phyloP scores from a whole-genome alignment of 805 yeast genomes.

The Suhomyces sp. region DNA sequence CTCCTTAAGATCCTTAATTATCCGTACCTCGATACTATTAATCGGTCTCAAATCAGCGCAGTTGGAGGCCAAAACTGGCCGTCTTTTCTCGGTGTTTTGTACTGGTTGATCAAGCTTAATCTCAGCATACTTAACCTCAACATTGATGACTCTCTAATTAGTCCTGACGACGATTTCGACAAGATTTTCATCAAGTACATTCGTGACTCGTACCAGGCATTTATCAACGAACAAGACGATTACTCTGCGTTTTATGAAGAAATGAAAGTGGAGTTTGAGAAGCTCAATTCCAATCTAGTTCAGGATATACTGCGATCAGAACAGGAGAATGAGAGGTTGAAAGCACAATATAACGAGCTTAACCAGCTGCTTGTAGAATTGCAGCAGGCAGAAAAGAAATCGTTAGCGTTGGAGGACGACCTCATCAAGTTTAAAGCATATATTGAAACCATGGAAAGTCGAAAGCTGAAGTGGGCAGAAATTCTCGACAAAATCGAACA shows the following conservation, averaged over 20 bases:
- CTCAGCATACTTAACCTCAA: constrained; percentile 27
- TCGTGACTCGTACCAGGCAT: constrained; percentile 63
- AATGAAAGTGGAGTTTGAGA: constrained; percentile 54
- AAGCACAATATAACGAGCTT: constrained; percentile 38
- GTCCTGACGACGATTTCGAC: constrained; percentile 46
- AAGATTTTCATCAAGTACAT: constrained; percentile 59
- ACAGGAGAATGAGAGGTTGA: constrained; percentile 38
- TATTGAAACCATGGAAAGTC: constrained; percentile 60
- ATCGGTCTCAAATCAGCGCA: constrained; percentile 82
- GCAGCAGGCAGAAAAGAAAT: constrained; percentile 52
- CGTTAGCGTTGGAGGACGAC: constrained; percentile 67
- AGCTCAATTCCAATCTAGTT: constrained; percentile 48
- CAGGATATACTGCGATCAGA: constrained; percentile 43
- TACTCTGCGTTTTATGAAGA: constrained; percentile 52
- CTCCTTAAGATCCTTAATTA: constrained; percentile 64
- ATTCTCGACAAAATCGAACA: constrained; percentile 53
- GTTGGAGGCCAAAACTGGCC: constrained; percentile 93
- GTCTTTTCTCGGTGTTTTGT: constrained; percentile 71
- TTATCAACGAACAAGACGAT: constrained; percentile 63
- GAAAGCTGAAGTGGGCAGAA: constrained; percentile 62
- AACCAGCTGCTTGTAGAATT: constrained; percentile 45
- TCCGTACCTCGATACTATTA: constrained; percentile 77
- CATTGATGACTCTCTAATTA: constrained; percentile 25
- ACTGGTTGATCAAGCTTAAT: constrained; percentile 72
- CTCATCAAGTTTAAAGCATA: constrained; percentile 68